These are phyloP conservation scores for Mycena capillaripes DNA, from an alignment of 768 basidiomycete genomes.

Conservation along the genomic window DNA sequence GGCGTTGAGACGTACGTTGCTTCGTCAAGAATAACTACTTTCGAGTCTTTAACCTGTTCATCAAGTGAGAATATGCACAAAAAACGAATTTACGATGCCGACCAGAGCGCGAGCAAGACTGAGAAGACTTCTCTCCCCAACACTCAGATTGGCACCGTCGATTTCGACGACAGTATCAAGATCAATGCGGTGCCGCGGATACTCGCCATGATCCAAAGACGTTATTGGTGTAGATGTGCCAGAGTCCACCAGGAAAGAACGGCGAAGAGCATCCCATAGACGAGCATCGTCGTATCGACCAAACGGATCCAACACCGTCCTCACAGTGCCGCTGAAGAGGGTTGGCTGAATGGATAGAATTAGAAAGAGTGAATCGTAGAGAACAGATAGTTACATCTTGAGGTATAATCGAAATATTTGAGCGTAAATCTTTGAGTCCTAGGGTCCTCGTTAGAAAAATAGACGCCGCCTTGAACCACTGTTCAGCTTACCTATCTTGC, in stretches of 20 bases:
- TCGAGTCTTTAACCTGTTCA: conserved; percentile 79
- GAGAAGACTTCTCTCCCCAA: conserved; percentile 80
- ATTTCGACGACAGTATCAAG: conserved; percentile 84
- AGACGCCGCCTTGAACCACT: no score
- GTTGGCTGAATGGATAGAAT: conserved; percentile 55
- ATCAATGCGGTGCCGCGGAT: conserved; percentile 63
- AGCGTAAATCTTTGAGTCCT: conserved; percentile 68
- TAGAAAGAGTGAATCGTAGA: neutral
- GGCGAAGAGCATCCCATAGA: conserved; percentile 81
- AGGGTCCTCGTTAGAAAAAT: neutral
- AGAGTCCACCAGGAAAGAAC: conserved; percentile 60
- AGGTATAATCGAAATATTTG: conserved; percentile 74
- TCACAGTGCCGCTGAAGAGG: conserved; percentile 71
- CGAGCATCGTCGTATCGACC: conserved; percentile 72
- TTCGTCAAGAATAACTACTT: conserved; percentile 86
- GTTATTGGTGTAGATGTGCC: conserved; percentile 63
- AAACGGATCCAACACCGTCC: conserved; percentile 73
- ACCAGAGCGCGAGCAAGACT: conserved; percentile 87
- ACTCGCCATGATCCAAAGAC: conserved; percentile 65
- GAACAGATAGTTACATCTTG: conserved; percentile 65
- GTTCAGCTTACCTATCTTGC: conserved; percentile 64
- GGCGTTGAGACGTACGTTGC: conserved; percentile 61
- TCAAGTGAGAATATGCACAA: conserved; percentile 79
- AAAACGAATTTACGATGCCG: conserved; percentile 71
- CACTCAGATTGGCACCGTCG: conserved; percentile 82